Base-by-base conservation (phyloP, 2,329 filamentous ascomycete species). In the Colletotrichum orchidophilum region DNA sequence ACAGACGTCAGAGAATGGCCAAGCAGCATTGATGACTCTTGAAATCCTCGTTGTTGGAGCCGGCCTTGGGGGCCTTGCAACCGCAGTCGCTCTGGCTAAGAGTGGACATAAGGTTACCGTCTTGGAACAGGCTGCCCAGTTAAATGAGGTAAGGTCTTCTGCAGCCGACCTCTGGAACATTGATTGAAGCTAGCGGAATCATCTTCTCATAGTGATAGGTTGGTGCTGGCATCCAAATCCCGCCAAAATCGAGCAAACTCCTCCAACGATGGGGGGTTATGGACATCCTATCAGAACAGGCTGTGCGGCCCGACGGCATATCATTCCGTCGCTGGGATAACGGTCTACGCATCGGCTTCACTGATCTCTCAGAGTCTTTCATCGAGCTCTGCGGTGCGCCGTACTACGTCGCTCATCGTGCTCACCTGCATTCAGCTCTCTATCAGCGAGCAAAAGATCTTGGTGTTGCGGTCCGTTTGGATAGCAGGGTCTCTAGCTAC, bases 381-480 rank as follows among this genome's bases (percentile, higher is more conserved):
- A 73, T 75, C 13, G 67, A 74, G 39, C 72, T 67, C 1, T 75
- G 80, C 50, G 76, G 75, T 13, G 80, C 78, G 11, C 77, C 77
- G 0, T 82, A 82, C 54, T 80, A 79, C 60, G 73, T 80, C 3
- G 76, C 80, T 5, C 80, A 81, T 66, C 77, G 80, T n/a, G 80
- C 78, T 15, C 80, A 81, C 61, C 77, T 82, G 15, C 79, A 81
- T 69, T 75, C 75, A 3, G 77, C 76, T 7, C 74, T 82, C 21
- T 73, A 80, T 21, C 63, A 75, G 27, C 76, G 77, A 0, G 78
- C 76, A 6, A 18, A 69, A 11, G 75, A 74, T 53, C 74, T 77
- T 6, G 78, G 78, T 2, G 78, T 78, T 0, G 29, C 70, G 24
- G 31, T 81, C 6, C 54, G 72, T 2, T 73, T 77, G 0, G 64